Evolutionary conservation across 768 basidiomycete genomes (phyloP).

Genomic region (Pisolithus sp.): DNA sequence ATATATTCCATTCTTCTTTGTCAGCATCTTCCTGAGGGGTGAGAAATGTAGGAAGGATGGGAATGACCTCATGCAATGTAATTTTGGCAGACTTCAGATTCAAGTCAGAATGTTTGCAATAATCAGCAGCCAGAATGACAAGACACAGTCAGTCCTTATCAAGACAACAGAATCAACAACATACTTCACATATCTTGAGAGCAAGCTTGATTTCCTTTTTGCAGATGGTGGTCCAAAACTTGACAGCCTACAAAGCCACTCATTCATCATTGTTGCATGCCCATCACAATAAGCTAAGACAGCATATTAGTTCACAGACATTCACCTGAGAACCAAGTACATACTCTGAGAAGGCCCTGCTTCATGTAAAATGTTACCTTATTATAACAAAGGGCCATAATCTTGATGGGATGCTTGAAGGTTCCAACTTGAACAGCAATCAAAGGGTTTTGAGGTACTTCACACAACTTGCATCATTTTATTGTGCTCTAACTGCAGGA

Average conservation of each 20-base stretch:
- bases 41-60: slow-evolving; percentile 79
- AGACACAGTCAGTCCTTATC: slow-evolving; percentile 28
- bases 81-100: slow-evolving; percentile 88
- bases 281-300: slow-evolving; percentile 84
- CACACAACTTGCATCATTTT: too few species aligned
- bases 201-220: slow-evolving; percentile 54
- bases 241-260: too few species aligned
- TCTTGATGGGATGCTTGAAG: slow-evolving; percentile 90
- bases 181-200: too few species aligned
- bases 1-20: slow-evolving; percentile 97
- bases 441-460: slow-evolving; percentile 45
- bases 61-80: slow-evolving; percentile 89
- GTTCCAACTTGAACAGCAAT: slow-evolving; percentile 86
- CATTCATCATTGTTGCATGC: not conserved
- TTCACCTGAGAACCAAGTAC: slow-evolving; percentile 26
- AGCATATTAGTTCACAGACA: slow-evolving; percentile 11
- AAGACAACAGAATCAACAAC: slow-evolving; percentile 20
- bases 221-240: slow-evolving; percentile 97
- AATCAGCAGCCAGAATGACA: slow-evolving; percentile 83
- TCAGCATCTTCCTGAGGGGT: slow-evolving; percentile 97
- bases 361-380: slow-evolving; percentile 56
- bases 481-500: too few species aligned
- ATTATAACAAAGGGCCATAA: slow-evolving; percentile 96
- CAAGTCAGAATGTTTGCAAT: slow-evolving; percentile 77
- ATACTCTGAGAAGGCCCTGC: slow-evolving; percentile 91